A percentile compares a stretch with the other conserved stretches of the same genome.
Conservation (phyloP, 2,329 filamentous ascomycete genomes). For the Pestalotiopsis fici region DNA sequence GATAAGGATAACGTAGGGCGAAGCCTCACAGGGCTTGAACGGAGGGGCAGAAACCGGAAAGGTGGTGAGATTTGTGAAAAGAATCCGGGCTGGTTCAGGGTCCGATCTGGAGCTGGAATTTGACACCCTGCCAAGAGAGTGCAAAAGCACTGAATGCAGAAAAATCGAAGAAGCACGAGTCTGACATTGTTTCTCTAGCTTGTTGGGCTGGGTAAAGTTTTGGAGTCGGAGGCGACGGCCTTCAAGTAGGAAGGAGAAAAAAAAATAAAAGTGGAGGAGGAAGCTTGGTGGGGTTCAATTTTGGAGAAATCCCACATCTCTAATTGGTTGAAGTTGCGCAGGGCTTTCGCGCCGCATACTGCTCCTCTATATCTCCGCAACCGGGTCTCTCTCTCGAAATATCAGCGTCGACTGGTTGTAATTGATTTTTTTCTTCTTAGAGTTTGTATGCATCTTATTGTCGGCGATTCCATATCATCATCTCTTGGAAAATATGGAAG, state of each 20-base stretch:
- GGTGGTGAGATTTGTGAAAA: not conserved
- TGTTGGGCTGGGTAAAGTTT: constrained; percentile 1
- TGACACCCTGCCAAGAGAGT: constrained; percentile 2
- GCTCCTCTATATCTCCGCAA: not conserved
- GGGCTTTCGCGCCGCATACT: not conserved
- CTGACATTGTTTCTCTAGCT: constrained; percentile 1
- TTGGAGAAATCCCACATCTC: not conserved
- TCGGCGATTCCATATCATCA: too few relatives aligned
- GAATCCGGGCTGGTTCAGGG: not conserved
- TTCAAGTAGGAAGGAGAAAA: constrained; percentile 6
- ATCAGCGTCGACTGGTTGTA: too few relatives aligned
- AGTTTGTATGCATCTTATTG: too few relatives aligned
- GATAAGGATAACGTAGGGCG: constrained; percentile 10
- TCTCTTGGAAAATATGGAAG: too few relatives aligned
- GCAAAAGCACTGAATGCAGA: not conserved
- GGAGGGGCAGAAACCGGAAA: not conserved
- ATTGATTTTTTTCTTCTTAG: too few relatives aligned
- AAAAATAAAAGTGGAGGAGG: constrained; percentile 1
- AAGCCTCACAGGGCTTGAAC: not conserved
- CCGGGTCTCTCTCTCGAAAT: not conserved
- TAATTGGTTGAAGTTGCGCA: not conserved
- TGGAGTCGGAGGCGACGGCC: not conserved
- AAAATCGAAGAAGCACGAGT: not conserved
- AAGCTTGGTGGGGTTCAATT: not conserved
- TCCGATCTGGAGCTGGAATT: not conserved